Conservation (phyloP, 2,329 filamentous ascomycete genomes). For the Cylindrodendrum hubeiense region DNA sequence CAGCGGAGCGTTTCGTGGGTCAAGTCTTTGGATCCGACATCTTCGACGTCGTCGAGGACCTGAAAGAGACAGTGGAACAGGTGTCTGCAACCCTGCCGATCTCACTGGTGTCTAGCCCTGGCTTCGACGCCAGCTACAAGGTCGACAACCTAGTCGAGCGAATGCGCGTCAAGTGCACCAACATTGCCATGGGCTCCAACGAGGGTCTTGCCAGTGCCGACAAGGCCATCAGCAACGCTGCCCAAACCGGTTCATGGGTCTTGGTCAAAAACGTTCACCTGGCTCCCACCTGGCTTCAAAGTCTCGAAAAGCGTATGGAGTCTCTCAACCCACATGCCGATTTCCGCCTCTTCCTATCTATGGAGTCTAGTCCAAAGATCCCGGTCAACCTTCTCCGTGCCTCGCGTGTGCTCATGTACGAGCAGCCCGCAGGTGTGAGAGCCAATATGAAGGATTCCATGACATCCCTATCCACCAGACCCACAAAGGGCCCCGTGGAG, state of each 20-base stretch:
- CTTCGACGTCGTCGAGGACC: slow-evolving; percentile 86
- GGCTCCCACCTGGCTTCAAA: slow-evolving; percentile 95
- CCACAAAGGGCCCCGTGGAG: slow-evolving; percentile 87
- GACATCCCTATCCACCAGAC: slow-evolving; percentile 81
- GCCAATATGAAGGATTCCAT: slow-evolving; percentile 99
- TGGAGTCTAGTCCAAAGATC: slow-evolving; percentile 97
- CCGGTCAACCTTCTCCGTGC: slow-evolving; percentile 95
- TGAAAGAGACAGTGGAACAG: slow-evolving; percentile 86
- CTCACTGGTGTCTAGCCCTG: slow-evolving; percentile 92
- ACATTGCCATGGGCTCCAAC: slow-evolving; percentile 99
- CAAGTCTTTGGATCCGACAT: slow-evolving; percentile 87
- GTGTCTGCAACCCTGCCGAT: slow-evolving; percentile 88
- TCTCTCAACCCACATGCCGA: slow-evolving; percentile 93
- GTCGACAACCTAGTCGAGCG: slow-evolving; percentile 94
- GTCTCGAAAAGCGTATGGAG: slow-evolving; percentile 95
- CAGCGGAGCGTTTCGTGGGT: slow-evolving; percentile 89
- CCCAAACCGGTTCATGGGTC: slow-evolving; percentile 94
- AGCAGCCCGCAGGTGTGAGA: slow-evolving; percentile 95
- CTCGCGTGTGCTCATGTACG: slow-evolving; percentile 95
- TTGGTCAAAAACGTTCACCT: slow-evolving; percentile 99
- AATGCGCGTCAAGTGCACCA: slow-evolving; percentile 85
- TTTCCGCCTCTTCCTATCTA: slow-evolving; percentile 96
- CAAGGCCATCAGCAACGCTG: slow-evolving; percentile 93
- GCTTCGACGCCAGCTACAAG: slow-evolving; percentile 99
- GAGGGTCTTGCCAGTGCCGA: slow-evolving; percentile 93